Base-by-base conservation (phyloP, 2,329 filamentous ascomycete species). In the Aspergillus fischeri region DNA sequence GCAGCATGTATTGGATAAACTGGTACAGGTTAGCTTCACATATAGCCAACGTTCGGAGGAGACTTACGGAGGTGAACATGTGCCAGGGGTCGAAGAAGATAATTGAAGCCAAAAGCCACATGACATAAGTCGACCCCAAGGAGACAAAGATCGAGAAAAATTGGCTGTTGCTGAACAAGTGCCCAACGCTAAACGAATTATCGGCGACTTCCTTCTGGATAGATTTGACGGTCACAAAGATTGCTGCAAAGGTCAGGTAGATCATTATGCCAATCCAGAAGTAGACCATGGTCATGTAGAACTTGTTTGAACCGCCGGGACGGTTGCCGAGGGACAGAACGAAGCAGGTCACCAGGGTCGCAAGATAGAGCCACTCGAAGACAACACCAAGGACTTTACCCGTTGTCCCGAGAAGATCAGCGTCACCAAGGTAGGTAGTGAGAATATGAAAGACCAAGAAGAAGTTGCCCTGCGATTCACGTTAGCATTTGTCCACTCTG, bases 11-110 rank as follows among this genome's bases (percentile, higher is more conserved):
- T 83, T 97, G 94, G 51, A 92, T 75, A 75, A 97, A 91, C 57
- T 89, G 57, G n/a, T 14, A 11, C 2, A 5, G 6, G 10, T 59
- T 59, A 63, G 62, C 20, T 7, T 17, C 14, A 3, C 2, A 17
- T 38, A 35, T 17, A 17, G 5, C 14, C 32, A 17, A 7, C 1
- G 5, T 38, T 6, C 54, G 61, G 60, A 32, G 8, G 49, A 38
- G 44, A 4, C 77, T 70, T 72, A 80, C 78, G 52, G 78, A 86
- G n/a, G 94, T 97, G 74, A 96, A 83, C 92, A 99, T 97, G 78
- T 99, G 94, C 93, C 94, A 99, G 3, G 94, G 94, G 73, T 99
- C 94, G 75, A 97, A 86, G 86, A 97, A 97, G 65, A 99, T 81
- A 63, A 99, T 81, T 8, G 92, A 96, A 0, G 91, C 89, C 52